Base-by-base conservation (phyloP, 2,329 filamentous ascomycete species). In the Neoarthrinium moseri region DNA sequence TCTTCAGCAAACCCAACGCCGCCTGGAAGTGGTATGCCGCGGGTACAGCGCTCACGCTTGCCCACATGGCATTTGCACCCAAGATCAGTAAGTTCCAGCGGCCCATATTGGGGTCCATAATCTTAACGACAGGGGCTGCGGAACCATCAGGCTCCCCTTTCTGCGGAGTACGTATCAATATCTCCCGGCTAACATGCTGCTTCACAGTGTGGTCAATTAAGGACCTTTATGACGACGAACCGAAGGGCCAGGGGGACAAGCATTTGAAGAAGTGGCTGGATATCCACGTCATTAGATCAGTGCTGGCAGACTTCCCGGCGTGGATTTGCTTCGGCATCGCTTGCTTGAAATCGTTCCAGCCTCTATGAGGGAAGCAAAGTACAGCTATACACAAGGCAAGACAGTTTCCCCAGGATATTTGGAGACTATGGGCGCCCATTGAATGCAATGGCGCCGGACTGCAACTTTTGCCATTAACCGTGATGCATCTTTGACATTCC, bases 31-130 rank as follows among this genome's bases (percentile, higher is more conserved):
- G 56, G 60, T 68, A 66, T 34, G 57, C 48, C 1, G 56, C 55
- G 1, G 63, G 63, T 6, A 56, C 59, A 20, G 51, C 52, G 1
- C 43, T 67, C n/a, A 56, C 61, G 1, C 26, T 61, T 8, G 51
- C 50, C 2, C 64, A 67, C 39, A 54, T 66, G 42, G 53, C 56
- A 2, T 67, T 65, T 34, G 63, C 58, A 11, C 63, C 63, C 2
- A 51, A 50, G 34, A 55, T 63, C 27, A 58, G 41, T 44, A 35
- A 11, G 41, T 44, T 21, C 11, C 11, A 27, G 1, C 27, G 13
- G 21, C 12, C 17, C 10, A 2, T 12, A 22, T 24, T 37, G n/a
- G n/a, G n/a, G n/a, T n/a, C n/a, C n/a, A n/a, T n/a, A n/a, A n/a
- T n/a, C n/a, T n/a, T n/a, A n/a, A n/a, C n/a, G n/a, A n/a, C n/a